Percentiles rank a stretch among this genome's conserved stretches.
Evolutionary conservation across 345 rosid species (phyloP).

Genomic region (Streptanthus diversifolius): DNA sequence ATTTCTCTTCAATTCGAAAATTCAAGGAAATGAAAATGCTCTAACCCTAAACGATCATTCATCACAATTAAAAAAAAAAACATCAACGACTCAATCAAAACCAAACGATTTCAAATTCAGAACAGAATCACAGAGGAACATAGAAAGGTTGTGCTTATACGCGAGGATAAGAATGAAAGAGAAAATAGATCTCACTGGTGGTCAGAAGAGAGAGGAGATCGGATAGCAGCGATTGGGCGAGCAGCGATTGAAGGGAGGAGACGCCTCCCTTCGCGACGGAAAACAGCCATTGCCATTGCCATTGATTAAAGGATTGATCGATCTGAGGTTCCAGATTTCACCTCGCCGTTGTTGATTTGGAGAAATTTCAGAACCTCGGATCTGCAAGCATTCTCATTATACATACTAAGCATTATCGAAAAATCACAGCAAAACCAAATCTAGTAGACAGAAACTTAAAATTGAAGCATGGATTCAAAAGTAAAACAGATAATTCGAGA

Average conservation of each 20-base stretch:
- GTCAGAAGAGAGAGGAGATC: neutral
- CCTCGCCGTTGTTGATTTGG: too few relatives aligned
- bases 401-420: too few relatives aligned
- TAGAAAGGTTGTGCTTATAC: neutral
- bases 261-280: slow-evolving; percentile 6
- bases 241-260: neutral
- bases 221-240: neutral
- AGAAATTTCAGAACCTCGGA: too few relatives aligned
- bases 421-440: too few relatives aligned
- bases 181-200: neutral
- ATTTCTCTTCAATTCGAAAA: neutral
- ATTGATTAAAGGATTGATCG: neutral
- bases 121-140: neutral
- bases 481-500: too few relatives aligned
- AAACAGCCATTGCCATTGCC: neutral
- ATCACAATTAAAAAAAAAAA: neutral
- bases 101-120: neutral
- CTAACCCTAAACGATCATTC: neutral
- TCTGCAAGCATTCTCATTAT: too few relatives aligned
- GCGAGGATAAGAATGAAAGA: neutral
- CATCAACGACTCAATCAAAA: neutral
- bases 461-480: too few relatives aligned
- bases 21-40: neutral
- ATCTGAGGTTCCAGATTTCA: too few relatives aligned
- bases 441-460: too few relatives aligned